phyloP scores from a whole-genome alignment of 129 eudicot species.

The Flaveria linearis region DNA sequence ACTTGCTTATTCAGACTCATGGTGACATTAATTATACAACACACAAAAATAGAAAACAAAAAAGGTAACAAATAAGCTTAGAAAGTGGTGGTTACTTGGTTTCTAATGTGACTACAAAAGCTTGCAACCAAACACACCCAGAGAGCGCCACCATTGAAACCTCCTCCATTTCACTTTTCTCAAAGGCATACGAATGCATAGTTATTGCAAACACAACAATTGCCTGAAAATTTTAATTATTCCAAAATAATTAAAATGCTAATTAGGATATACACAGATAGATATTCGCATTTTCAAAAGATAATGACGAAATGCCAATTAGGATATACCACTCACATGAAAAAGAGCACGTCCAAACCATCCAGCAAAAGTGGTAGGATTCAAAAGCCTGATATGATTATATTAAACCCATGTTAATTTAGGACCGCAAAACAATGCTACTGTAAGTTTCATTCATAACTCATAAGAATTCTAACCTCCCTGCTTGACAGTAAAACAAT shows the following conservation, averaged over 20 bases:
- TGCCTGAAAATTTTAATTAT: conserved; percentile 55
- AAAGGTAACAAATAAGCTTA: background rate
- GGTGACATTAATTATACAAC: too few relatives aligned
- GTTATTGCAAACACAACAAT: conserved; percentile 82
- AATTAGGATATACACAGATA: background rate
- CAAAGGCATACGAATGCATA: conserved; percentile 77
- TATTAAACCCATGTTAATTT: conserved; percentile 10
- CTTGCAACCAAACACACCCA: conserved; percentile 99
- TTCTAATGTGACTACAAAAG: conserved; percentile 84
- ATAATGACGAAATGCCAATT: background rate
- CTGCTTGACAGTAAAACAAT: conserved; percentile 93
- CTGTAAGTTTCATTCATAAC: background rate
- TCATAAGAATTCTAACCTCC: conserved; percentile 55
- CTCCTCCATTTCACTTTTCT: conserved; percentile 94
- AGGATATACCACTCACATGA: conserved; percentile 61
- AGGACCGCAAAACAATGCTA: conserved; percentile 17
- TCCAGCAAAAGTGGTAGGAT: conserved; percentile 98
- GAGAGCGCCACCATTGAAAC: conserved; percentile 95
- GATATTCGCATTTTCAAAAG: background rate
- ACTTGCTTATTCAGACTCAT: conserved; percentile 3
- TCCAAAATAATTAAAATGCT: background rate
- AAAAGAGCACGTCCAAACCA: conserved; percentile 99
- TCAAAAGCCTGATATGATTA: conserved; percentile 72
- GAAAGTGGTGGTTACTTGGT: conserved; percentile 58
- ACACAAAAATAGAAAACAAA: background rate